Evolutionary conservation across 495 filamentous ascomycete species (phyloP), one percentile per base, ranked within the genome.

Genomic region (Penicillium goetzii): DNA sequence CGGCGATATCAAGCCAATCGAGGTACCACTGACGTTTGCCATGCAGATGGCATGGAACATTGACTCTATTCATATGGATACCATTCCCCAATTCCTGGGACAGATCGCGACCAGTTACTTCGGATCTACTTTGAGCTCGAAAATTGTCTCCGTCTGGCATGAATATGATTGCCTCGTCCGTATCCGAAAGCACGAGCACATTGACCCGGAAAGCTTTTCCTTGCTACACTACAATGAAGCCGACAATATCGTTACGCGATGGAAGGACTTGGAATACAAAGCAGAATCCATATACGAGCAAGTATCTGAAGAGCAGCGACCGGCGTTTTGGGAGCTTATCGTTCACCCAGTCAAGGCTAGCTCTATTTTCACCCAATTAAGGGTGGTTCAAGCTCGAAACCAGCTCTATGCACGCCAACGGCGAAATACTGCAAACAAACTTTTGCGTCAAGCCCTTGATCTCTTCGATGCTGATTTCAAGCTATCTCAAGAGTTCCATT

Each of bases 151-250:
- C 4, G 76, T 90, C 60, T 81, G 90, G 74, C 83, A 83, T 61
- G 80, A 78, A 19, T 90, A 88, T 65, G 84, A 83, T 63, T 85
- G 83, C 78, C 85, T 86, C 58, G 83, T 88, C 5, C 83, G 78
- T 12, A 76, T 88, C 10, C 81, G 89, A 60, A 91, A 90, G 75
- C 90, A 86, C 61, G 89, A 92, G 72, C 80, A 88, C 4, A 75
- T 92, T 0, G 87, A 90, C 59, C 80, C 84, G 1, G 76, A 80
- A 8, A 85, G 81, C 19, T 92, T 89, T 74, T 88, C 81, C 28
- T 68, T 88, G 10, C 77, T 90, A 63, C 86, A 92, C 75, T 92
- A 91, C 74, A 83, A 86, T 65, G 89, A 93, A 76, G 88, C 86
- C 11, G 88, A 90, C 32, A 79, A 77, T 0, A 76, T 90, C 21